Evolutionary conservation across 306 rosid species (phyloP), one percentile per base, ranked within the genome.

Genomic region (Lathyrus aphaca): DNA sequence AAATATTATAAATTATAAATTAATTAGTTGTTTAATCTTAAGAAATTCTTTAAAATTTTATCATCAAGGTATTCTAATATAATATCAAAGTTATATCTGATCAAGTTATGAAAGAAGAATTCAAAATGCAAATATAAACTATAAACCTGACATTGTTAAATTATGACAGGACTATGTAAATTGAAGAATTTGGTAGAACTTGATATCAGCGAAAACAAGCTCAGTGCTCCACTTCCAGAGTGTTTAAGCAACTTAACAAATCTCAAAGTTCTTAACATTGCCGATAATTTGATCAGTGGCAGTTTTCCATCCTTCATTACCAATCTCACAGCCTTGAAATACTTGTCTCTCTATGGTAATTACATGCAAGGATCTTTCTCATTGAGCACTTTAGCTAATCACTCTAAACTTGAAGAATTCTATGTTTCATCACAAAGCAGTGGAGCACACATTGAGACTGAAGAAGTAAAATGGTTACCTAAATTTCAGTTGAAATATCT

Each of bases 401-500:
- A 70, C n/a, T 57, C 84, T 3, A 48, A 65, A 2, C 84, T 80
- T 13, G 4, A 75, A 3, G 29, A 0, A 49, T n/a, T 80, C 5
- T 15, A 4, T n/a, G 50, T 71, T 45, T 38, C 74, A 6, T 38
- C 68, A 29, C 0, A 0, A 6, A 57, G 4, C 7, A 21, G n/a
- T n/a, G 4, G 1, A 4, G 39, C 61, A 19, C 51, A 67, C 2
- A 16, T 80, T 13, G 81, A 80, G 39, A 64, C 77, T 9, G 80
- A 80, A 65, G 38, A 56, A 0, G 3, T 18, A 15, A 23, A 35
- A 4, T 70, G 80, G 80, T 5, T 43, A 14, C 80, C 80, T 10
- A 60, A 72, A 17, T 75, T 80, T 75, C 77, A 74, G 8, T 64
- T 80, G 14, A 68, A 23, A 15, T 40, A 25, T 5, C 74, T 75